phyloP scores from a whole-genome alignment of 2,329 filamentous ascomycete species.

The Scedosporium boydii region DNA sequence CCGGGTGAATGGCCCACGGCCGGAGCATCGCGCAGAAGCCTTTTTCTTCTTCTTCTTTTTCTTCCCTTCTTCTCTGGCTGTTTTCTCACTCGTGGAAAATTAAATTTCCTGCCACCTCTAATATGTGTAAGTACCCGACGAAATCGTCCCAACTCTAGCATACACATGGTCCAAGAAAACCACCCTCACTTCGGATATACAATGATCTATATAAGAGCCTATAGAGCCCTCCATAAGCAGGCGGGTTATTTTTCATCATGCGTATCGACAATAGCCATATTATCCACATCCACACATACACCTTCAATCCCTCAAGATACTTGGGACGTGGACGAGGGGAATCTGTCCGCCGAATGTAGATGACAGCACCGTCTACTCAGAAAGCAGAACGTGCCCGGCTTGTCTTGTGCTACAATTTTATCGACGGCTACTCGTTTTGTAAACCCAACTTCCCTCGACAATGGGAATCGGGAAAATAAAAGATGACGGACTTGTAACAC shows the following conservation, averaged over 20 bases:
- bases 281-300: neutral
- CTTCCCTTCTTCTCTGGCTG: neutral
- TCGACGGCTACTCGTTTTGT: too few species aligned
- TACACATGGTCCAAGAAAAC: too few species aligned
- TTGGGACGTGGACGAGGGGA: too few species aligned
- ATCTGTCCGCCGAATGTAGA: neutral
- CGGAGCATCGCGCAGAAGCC: neutral
- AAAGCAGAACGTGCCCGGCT: too few species aligned
- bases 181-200: too few species aligned
- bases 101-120: neutral
- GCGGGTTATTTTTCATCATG: neutral
- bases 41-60: neutral
- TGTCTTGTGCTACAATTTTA: too few species aligned
- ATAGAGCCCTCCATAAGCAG: neutral
- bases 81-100: slow-evolving; percentile 2
- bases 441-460: too few species aligned
- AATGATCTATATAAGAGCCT: too few species aligned
- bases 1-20: neutral
- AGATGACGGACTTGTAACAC: too few species aligned
- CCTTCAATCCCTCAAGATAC: neutral
- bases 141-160: neutral
- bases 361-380: neutral
- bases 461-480: too few species aligned
- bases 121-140: neutral
- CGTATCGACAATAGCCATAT: neutral